phyloP scores from a whole-genome alignment of 139 green algal genomes.

The Edaphochlamys debaryana region DNA sequence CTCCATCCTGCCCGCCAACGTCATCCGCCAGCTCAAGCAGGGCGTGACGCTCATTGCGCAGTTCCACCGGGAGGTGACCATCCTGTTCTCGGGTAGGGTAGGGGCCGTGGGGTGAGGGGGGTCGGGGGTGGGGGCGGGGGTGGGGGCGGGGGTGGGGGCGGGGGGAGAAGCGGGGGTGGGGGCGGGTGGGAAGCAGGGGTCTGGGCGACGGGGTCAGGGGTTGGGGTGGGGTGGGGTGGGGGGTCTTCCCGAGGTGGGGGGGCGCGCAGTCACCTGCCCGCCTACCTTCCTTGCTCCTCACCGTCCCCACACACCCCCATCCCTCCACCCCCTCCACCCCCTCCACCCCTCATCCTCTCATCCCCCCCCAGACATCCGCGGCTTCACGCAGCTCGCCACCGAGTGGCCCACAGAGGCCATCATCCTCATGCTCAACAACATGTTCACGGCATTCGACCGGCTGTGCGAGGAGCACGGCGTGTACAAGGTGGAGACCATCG shows the following conservation, averaged over 20 bases:
- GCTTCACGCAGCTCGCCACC: constrained; percentile 56
- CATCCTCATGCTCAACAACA: constrained; percentile 63
- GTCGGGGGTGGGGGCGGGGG: too few species aligned
- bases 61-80: constrained; percentile 45
- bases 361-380: constrained; percentile 48
- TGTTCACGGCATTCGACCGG: constrained; percentile 62
- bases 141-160: background rate
- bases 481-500: constrained; percentile 66
- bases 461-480: constrained; percentile 51
- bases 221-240: too few species aligned
- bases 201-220: too few species aligned
- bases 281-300: too few species aligned
- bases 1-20: constrained; percentile 57
- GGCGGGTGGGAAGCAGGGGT: too few species aligned
- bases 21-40: constrained; percentile 56
- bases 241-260: too few species aligned
- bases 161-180: too few species aligned
- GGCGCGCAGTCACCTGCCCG: too few species aligned
- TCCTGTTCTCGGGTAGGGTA: constrained; percentile 57
- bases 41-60: constrained; percentile 49
- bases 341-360: background rate
- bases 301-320: too few species aligned
- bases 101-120: background rate
- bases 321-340: background rate
- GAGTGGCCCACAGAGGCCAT: constrained; percentile 49